Evolutionary conservation across 108 stramenopile species (phyloP).

Genomic region (Skeletonema potamos): DNA sequence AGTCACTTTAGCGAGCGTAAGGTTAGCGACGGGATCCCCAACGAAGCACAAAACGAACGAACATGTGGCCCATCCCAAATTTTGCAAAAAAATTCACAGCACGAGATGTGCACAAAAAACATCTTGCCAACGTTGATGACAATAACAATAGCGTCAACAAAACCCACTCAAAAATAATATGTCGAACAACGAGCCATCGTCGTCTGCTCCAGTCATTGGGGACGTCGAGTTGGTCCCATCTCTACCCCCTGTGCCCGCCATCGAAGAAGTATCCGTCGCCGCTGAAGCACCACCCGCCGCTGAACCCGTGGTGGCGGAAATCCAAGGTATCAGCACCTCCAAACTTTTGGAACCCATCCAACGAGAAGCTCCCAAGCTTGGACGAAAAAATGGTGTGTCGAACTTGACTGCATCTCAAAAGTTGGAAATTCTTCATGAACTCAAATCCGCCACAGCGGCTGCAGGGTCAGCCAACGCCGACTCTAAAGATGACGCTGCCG

Average conservation of each 20-base stretch:
- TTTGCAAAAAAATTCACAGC: neutral
- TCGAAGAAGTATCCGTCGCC: neutral
- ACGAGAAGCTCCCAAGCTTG: constrained; percentile 1
- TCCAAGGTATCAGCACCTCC: neutral
- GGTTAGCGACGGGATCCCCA: neutral
- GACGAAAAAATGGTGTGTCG: neutral
- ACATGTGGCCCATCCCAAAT: too few relatives aligned
- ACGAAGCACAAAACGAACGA: neutral
- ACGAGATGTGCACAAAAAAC: neutral
- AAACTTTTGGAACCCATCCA: neutral
- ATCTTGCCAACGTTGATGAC: neutral
- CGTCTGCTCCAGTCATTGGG: neutral
- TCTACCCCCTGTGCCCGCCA: neutral
- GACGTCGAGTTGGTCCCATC: neutral
- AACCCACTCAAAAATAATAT: too few relatives aligned
- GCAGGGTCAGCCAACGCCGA: neutral
- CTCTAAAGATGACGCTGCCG: neutral
- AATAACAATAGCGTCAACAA: neutral
- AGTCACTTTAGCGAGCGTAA: neutral
- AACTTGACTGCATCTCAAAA: neutral
- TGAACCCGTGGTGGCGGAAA: neutral
- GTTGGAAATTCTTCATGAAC: neutral
- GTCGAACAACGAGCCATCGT: neutral
- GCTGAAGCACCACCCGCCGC: neutral
- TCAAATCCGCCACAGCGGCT: neutral